Conservation (phyloP, 169 alveolate species). For the Neospora caninum region DNA sequence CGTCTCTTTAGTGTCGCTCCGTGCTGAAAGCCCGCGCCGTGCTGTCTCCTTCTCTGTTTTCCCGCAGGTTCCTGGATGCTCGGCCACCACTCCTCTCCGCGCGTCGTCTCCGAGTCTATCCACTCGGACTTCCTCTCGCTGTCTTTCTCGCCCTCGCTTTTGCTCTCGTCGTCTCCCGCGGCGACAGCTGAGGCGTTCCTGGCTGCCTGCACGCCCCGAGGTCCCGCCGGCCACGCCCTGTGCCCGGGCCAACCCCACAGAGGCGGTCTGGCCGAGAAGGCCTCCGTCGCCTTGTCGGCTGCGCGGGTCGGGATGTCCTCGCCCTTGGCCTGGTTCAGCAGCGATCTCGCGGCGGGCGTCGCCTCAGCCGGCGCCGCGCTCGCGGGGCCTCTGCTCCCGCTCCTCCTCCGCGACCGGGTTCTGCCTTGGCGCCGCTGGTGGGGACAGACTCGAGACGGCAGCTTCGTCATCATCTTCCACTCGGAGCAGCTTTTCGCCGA, state of each 20-base stretch:
- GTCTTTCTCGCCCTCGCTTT: slow-evolving; percentile 1
- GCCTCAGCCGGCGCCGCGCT: not conserved
- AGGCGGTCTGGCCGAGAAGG: not conserved
- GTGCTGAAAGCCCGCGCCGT: no score
- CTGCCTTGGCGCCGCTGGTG: slow-evolving; percentile 22
- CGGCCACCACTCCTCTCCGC: not conserved
- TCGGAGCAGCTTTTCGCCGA: not conserved
- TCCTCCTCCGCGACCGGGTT: not conserved
- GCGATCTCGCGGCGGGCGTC: not conserved
- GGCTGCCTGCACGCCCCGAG: not conserved
- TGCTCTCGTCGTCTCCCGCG: slow-evolving; percentile 13
- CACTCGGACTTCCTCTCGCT: not conserved
- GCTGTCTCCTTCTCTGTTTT: not conserved
- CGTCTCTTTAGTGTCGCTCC: no score
- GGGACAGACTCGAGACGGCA: slow-evolving; percentile 29
- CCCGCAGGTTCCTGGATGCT: slow-evolving; percentile 29
- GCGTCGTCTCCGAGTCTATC: not conserved
- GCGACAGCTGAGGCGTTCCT: slow-evolving; percentile 5
- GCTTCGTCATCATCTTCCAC: slow-evolving; percentile 4
- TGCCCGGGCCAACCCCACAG: not conserved
- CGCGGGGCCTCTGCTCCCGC: slow-evolving; percentile 1
- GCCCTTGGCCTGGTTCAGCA: not conserved
- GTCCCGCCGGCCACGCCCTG: not conserved
- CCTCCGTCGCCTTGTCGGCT: not conserved
- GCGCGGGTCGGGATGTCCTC: not conserved